Evolutionary conservation across 116 monocot species (phyloP).

Genomic region (Trichopus zeylanicus): DNA sequence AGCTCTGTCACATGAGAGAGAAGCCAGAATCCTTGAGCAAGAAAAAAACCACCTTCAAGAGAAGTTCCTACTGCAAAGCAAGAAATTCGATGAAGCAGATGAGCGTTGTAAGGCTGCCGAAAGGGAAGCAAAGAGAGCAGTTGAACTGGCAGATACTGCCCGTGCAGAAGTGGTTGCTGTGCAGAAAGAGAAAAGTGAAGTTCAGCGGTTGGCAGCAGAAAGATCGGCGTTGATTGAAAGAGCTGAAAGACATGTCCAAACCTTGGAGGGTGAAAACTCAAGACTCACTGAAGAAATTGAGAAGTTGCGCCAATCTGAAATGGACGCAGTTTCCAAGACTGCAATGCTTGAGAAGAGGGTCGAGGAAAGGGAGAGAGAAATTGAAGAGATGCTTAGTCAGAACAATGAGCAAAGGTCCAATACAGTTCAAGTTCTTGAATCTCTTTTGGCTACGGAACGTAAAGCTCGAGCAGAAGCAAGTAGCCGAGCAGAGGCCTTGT

Average conservation of each 20-base stretch:
- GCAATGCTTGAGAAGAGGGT: conserved; percentile 55
- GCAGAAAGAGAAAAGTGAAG: conserved; percentile 69
- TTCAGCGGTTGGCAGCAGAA: conserved; percentile 62
- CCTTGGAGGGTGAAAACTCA: conserved; percentile 47
- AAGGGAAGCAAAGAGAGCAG: conserved; percentile 62
- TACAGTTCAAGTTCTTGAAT: conserved; percentile 78
- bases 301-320: conserved; percentile 40
- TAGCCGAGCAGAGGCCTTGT: conserved; percentile 71
- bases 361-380: conserved; percentile 75
- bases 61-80: conserved; percentile 59
- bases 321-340: conserved; percentile 48
- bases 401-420: conserved; percentile 87
- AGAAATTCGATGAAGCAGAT: conserved; percentile 70
- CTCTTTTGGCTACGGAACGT: conserved; percentile 74
- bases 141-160: conserved; percentile 67
- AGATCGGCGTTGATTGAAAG: conserved; percentile 61
- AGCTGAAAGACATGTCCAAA: conserved; percentile 47
- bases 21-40: conserved; percentile 71
- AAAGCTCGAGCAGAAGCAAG: conserved; percentile 73
- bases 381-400: conserved; percentile 60
- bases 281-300: conserved; percentile 42
- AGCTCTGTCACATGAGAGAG: conserved; percentile 55
- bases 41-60: conserved; percentile 81
- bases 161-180: conserved; percentile 47
- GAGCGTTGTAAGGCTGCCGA: conserved; percentile 60